Conservation (phyloP, 2,329 filamentous ascomycete species). For the Aschersonia sp. region DNA sequence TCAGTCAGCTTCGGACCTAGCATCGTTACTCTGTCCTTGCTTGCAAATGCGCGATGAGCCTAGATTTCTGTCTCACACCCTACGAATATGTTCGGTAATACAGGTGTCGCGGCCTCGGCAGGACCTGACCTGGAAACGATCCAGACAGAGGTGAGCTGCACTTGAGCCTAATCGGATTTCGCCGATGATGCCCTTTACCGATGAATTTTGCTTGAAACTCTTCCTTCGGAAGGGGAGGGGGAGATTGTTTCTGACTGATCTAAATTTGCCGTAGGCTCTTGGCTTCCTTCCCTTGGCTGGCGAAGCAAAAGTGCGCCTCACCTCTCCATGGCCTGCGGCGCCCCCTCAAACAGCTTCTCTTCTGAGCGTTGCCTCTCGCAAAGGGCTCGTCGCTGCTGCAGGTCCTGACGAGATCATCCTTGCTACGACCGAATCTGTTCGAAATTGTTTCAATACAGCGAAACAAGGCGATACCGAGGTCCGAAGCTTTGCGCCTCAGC, state of each 20-base stretch:
- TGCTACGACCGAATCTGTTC: slow-evolving; percentile 61
- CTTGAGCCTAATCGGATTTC: no score
- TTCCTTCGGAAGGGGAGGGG: neutral
- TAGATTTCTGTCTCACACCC: slow-evolving; percentile 18
- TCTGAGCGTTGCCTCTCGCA: slow-evolving; percentile 65
- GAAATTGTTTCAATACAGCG: slow-evolving; percentile 54
- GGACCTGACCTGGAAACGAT: slow-evolving; percentile 64
- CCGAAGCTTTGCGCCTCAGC: slow-evolving; percentile 57
- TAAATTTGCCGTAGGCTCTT: slow-evolving; percentile 38
- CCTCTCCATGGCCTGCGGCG: slow-evolving; percentile 61
- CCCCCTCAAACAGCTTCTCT: slow-evolving; percentile 71
- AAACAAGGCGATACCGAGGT: slow-evolving; percentile 49
- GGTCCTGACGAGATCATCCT: slow-evolving; percentile 69
- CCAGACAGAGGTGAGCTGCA: slow-evolving; percentile 55
- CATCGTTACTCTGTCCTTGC: no score
- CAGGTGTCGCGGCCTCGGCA: slow-evolving; percentile 25
- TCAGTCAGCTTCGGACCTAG: no score
- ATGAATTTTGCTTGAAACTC: no score
- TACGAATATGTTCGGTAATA: slow-evolving; percentile 42
- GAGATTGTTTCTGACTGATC: neutral
- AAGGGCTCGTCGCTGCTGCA: slow-evolving; percentile 74
- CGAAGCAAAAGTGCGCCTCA: slow-evolving; percentile 71
- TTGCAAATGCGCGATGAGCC: neutral
- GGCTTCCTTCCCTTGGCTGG: slow-evolving; percentile 71
- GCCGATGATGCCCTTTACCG: no score